Evolutionary conservation across 176 grass and related monocot genomes (phyloP).

Genomic region (Musa itinerans): DNA sequence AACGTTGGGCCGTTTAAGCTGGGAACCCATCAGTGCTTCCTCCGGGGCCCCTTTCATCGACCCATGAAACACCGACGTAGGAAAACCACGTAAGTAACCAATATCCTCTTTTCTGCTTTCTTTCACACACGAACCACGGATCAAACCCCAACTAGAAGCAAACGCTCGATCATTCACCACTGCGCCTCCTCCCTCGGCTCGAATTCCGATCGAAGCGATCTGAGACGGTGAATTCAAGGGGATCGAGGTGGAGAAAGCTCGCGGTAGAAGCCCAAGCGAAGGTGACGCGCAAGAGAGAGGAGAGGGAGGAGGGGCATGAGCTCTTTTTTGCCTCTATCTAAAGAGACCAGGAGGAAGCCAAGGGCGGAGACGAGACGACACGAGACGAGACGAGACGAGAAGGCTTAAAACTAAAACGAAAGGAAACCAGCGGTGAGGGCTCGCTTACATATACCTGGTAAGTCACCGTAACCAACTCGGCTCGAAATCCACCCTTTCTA

Average conservation of each 20-base stretch:
- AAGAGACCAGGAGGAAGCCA: conserved; percentile 10
- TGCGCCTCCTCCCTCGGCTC: not conserved
- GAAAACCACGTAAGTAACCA: not conserved
- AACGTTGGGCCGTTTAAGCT: conserved; percentile 60
- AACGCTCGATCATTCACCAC: conserved; percentile 1
- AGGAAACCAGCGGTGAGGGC: not conserved
- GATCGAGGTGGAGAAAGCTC: not conserved
- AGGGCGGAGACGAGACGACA: not conserved
- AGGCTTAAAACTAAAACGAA: not conserved
- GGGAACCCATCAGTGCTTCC: conserved; percentile 71
- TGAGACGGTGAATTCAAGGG: not conserved
- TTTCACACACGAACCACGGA: not conserved
- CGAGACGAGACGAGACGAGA: not conserved
- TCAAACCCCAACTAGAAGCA: not conserved
- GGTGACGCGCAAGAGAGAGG: not conserved
- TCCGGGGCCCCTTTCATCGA: conserved; percentile 49
- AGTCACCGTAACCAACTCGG: not conserved
- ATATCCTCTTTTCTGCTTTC: not conserved
- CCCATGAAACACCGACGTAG: conserved; percentile 28
- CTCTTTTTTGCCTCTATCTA: not conserved
- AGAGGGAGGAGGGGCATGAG: not conserved
- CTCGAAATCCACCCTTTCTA: not conserved
- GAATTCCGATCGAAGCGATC: conserved; percentile 1
- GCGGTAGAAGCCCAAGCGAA: not conserved
- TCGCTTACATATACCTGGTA: not conserved